phyloP scores from a whole-genome alignment of 2,329 filamentous ascomycete genomes.

The Clathrospora elynae region DNA sequence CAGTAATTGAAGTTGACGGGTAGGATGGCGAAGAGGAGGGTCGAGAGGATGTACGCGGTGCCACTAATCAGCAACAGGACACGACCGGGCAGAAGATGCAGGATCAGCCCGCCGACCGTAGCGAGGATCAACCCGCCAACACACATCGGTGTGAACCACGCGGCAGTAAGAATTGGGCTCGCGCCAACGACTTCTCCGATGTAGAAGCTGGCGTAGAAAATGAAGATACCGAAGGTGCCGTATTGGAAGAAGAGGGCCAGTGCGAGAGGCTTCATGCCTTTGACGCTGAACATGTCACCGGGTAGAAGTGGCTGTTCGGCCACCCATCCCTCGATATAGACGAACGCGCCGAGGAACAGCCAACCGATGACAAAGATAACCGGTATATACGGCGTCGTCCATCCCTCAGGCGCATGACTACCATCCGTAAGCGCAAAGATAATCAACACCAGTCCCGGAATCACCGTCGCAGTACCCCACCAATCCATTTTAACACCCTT shows the following conservation, averaged over 20 bases:
- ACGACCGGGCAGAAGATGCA: conserved; percentile 44
- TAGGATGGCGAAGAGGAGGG: conserved; percentile 45
- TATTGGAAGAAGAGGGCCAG: conserved; percentile 54
- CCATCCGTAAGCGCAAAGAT: conserved; percentile 78
- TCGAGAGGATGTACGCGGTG: conserved; percentile 35
- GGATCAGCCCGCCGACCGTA: conserved; percentile 41
- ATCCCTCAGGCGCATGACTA: conserved; percentile 69
- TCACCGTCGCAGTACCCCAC: conserved; percentile 43
- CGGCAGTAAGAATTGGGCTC: conserved; percentile 37
- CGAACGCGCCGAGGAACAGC: conserved; percentile 62
- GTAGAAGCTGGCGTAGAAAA: conserved; percentile 49
- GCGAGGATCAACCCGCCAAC: conserved; percentile 44
- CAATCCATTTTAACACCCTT: conserved; percentile 45
- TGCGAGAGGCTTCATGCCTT: conserved; percentile 61
- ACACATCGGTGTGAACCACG: conserved; percentile 47
- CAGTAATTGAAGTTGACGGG: conserved; percentile 43
- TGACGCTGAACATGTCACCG: conserved; percentile 69
- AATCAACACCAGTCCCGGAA: conserved; percentile 66
- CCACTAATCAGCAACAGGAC: conserved; percentile 42
- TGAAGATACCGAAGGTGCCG: conserved; percentile 45
- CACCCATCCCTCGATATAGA: conserved; percentile 76
- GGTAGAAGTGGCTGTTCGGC: conserved; percentile 72
- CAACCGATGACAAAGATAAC: conserved; percentile 67
- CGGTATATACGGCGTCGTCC: conserved; percentile 75
- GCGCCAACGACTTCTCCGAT: conserved; percentile 40